Base-by-base conservation (phyloP, 371 early-diverging fungal genomes). In the Astathelohania contejeani region DNA sequence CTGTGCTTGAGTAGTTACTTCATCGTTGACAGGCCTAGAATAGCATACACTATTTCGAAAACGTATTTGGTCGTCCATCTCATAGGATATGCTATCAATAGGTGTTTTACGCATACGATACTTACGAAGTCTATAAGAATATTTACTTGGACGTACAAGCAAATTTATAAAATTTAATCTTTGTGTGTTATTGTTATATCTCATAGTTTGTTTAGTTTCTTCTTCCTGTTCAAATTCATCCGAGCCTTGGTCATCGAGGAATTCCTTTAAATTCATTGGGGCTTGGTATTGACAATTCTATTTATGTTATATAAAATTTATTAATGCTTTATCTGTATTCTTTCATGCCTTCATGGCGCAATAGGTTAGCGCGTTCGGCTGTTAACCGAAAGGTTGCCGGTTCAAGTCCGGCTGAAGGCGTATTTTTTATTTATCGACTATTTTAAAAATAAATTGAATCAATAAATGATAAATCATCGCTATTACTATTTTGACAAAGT, bases 291-390 rank as follows among this genome's bases (percentile, higher is more conserved):
- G n/a, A n/a, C n/a, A n/a, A n/a, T n/a, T n/a, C n/a, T n/a, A n/a
- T n/a, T n/a, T n/a, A n/a, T n/a, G n/a, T n/a, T n/a, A n/a, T n/a
- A n/a, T n/a, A n/a, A n/a, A n/a, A n/a, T n/a, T n/a, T n/a, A n/a
- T n/a, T n/a, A n/a, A n/a, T n/a, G n/a, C n/a, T n/a, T n/a, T n/a
- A n/a, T n/a, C n/a, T n/a, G n/a, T n/a, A n/a, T n/a, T n/a, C n/a
- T n/a, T n/a, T n/a, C n/a, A n/a, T n/a, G 78, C 79, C 76, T 75
- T 71, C 69, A 68, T 78, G 78, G 79, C 79, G 79, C 78, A 78
- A 76, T 76, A 71, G 79, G 79, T 76, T 78, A 79, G 78, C 79
- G 79, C 79, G 79, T 78, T 76, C 77, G 79, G 76, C 79, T 79
- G 79, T 79, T 79, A 79, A 79, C 76, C 79, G 77, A 74, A 77